Percentiles rank a stretch among this genome's conserved stretches.
Evolutionary conservation across 805 yeast species (phyloP).

Genomic region (Cyberlindnera subsufficiens): DNA sequence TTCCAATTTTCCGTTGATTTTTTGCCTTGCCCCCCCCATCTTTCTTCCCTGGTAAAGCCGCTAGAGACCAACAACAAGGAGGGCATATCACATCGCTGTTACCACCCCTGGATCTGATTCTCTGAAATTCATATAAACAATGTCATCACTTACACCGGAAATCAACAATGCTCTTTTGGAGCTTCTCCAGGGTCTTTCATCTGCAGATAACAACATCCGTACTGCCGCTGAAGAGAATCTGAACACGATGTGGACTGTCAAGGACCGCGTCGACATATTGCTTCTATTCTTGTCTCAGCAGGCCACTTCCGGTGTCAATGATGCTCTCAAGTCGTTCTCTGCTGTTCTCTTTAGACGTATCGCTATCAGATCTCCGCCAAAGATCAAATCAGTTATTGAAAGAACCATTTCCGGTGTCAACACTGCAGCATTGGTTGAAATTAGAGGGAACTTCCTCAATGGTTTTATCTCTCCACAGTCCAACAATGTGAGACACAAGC

Average conservation of each 20-base stretch:
- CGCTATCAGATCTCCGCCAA: constrained; percentile 73
- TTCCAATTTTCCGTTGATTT: no score
- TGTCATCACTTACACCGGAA: constrained; percentile 55
- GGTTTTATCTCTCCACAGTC: constrained; percentile 70
- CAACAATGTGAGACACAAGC: constrained; percentile 80
- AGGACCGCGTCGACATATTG: constrained; percentile 61
- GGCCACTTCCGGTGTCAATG: constrained; percentile 57
- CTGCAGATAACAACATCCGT: constrained; percentile 73
- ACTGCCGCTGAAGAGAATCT: constrained; percentile 71
- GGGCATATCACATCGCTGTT: no score
- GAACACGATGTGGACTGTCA: constrained; percentile 69
- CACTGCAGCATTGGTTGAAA: constrained; percentile 50
- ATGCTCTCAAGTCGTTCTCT: constrained; percentile 59
- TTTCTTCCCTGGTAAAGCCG: no score
- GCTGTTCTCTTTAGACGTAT: constrained; percentile 89
- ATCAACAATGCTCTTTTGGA: constrained; percentile 46
- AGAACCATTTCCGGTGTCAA: constrained; percentile 72
- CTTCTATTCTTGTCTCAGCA: constrained; percentile 78
- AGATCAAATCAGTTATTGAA: constrained; percentile 57
- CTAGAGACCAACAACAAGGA: no score
- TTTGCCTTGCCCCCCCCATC: no score
- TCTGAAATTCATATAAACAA: constrained; percentile 6
- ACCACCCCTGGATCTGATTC: no score
- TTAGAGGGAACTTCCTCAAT: constrained; percentile 58
- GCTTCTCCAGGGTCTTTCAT: constrained; percentile 62